Evolutionary conservation across 2,329 filamentous ascomycete genomes (phyloP).

Genomic region (Colletotrichum tanaceti): DNA sequence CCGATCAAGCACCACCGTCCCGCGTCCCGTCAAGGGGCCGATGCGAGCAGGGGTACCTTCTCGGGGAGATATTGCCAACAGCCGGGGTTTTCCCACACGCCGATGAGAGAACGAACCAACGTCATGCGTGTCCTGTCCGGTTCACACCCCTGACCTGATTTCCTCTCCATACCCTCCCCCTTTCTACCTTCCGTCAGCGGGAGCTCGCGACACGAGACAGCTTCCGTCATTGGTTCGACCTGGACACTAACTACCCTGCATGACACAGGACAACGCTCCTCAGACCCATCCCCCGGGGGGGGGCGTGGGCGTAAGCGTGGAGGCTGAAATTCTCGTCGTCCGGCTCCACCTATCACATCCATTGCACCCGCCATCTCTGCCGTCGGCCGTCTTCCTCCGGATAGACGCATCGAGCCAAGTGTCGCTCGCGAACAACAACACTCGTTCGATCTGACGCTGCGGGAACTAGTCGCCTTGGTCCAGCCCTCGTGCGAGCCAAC

Average conservation of each 20-base stretch:
- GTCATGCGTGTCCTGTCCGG: neutral
- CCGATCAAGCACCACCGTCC: neutral
- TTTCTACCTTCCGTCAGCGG: neutral
- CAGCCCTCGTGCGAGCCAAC: conserved; percentile 6
- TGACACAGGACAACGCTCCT: conserved; percentile 1
- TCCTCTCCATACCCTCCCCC: neutral
- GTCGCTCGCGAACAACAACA: conserved; percentile 15
- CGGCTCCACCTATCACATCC: conserved; percentile 38
- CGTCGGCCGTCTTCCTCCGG: conserved; percentile 38
- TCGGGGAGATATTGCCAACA: conserved; percentile 25
- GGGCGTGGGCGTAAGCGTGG: neutral
- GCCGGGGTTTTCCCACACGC: conserved; percentile 25
- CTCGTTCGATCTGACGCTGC: conserved; percentile 25
- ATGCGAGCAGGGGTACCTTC: neutral
- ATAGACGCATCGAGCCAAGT: conserved; percentile 36
- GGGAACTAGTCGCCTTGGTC: conserved; percentile 27
- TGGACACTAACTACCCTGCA: conserved; percentile 13
- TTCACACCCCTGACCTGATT: neutral
- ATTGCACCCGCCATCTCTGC: conserved; percentile 27
- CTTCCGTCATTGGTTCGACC: conserved; percentile 19
- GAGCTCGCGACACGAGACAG: conserved; percentile 11
- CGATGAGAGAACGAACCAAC: conserved; percentile 19
- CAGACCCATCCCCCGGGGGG: neutral
- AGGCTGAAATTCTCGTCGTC: neutral
- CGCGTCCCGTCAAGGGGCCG: neutral